Conservation (phyloP, 2,329 filamentous ascomycete species). For the Triangularia verruculosa region DNA sequence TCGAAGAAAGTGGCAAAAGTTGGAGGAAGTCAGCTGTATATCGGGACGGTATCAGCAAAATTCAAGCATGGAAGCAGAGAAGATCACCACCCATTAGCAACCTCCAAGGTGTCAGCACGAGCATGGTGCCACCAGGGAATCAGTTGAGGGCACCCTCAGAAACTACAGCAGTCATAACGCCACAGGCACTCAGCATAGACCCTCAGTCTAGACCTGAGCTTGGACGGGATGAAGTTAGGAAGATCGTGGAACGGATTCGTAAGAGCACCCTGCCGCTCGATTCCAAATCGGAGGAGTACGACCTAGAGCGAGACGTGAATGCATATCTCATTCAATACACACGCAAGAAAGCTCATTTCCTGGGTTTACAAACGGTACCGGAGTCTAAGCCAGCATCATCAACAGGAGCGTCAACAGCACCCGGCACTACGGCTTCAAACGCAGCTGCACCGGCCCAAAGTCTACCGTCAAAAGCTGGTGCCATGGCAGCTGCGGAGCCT, state of each 20-base stretch:
- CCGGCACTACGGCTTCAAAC: neutral
- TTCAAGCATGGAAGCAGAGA: neutral
- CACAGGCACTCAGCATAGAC: neutral
- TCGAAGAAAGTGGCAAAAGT: neutral
- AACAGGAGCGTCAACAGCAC: neutral
- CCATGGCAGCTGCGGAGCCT: neutral
- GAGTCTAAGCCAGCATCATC: neutral
- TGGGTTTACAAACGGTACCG: too few relatives aligned
- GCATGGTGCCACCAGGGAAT: neutral
- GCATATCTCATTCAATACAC: conserved; percentile 22
- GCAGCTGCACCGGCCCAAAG: neutral
- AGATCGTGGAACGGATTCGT: neutral
- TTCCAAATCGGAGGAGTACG: conserved; percentile 4
- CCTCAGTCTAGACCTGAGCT: neutral
- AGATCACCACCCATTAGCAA: neutral
- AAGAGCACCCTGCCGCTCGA: neutral
- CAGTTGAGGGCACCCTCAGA: neutral
- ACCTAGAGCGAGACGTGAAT: conserved; percentile 19
- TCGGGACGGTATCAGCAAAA: neutral
- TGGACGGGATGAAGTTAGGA: neutral
- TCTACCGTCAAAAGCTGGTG: neutral
- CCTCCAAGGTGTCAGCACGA: neutral
- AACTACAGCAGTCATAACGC: neutral
- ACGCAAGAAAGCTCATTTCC: neutral
- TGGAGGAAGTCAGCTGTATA: neutral